A percentile compares a stretch with the other conserved stretches of the same genome.
phyloP scores from a whole-genome alignment of 2,329 filamentous ascomycete species.

The Penicillium sp. region DNA sequence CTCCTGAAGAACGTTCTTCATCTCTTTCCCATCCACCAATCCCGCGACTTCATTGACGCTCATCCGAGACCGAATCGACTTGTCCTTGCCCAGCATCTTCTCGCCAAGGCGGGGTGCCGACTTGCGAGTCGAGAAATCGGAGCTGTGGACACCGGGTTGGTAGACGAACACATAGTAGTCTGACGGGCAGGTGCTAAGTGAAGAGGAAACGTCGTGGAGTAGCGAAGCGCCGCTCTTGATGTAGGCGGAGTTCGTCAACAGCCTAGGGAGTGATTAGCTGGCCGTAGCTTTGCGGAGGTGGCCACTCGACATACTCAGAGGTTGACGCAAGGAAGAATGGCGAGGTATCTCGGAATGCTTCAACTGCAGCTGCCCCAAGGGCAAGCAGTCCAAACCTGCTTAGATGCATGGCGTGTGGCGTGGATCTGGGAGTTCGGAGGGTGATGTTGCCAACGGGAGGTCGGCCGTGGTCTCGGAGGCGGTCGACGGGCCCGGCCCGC shows the following conservation, averaged over 20 bases:
- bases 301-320: constrained; percentile 64
- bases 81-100: constrained; percentile 52
- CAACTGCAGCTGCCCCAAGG: constrained; percentile 61
- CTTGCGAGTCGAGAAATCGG: constrained; percentile 65
- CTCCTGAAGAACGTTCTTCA: constrained; percentile 49
- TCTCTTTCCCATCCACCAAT: constrained; percentile 47
- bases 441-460: constrained; percentile 36
- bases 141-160: constrained; percentile 73
- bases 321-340: constrained; percentile 90
- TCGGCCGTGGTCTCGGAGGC: constrained; percentile 38
- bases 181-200: constrained; percentile 70
- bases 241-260: constrained; percentile 44
- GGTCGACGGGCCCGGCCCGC: constrained; percentile 37
- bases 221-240: constrained; percentile 51
- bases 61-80: constrained; percentile 59
- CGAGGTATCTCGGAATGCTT: constrained; percentile 83
- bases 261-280: constrained; percentile 38
- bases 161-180: constrained; percentile 76
- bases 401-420: constrained; percentile 46
- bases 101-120: constrained; percentile 59
- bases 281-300: constrained; percentile 10
- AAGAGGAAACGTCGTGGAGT: constrained; percentile 46
- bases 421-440: constrained; percentile 24
- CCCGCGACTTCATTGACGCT: constrained; percentile 60
- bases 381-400: constrained; percentile 51